A percentile compares a stretch with the other conserved stretches of the same genome.
phyloP scores from a whole-genome alignment of 805 yeast genomes.

The Kuraishia capsulata region DNA sequence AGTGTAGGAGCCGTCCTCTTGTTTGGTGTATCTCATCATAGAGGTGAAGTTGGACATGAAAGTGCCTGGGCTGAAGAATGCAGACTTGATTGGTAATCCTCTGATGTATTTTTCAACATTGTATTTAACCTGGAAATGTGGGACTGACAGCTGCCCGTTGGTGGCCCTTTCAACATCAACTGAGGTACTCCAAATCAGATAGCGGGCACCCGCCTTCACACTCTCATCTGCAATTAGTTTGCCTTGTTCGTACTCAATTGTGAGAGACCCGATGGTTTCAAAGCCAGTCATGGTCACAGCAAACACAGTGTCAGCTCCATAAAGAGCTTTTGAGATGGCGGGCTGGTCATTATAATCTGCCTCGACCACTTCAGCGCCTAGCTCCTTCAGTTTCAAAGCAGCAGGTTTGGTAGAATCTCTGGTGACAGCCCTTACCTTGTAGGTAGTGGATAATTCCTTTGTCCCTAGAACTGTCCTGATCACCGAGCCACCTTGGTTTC shows the following conservation, averaged over 20 bases:
- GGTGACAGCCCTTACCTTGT: conserved; percentile 9
- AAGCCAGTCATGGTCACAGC: not conserved
- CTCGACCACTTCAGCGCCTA: conserved; percentile 10
- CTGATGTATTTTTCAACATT: not conserved
- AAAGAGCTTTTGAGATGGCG: not conserved
- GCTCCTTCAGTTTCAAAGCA: conserved; percentile 4
- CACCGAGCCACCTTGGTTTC: conserved; percentile 12
- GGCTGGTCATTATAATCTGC: conserved; percentile 4
- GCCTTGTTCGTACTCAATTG: not conserved
- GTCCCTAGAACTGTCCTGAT: conserved; percentile 3
- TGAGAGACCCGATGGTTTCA: not conserved
- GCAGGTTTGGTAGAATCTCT: conserved; percentile 4
- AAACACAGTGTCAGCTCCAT: conserved; percentile 1
- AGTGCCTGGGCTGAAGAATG: not conserved
- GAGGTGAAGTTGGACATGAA: not conserved
- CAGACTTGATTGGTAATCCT: not conserved
- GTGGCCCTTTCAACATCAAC: not conserved
- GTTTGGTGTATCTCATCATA: not conserved
- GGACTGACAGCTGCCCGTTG: not conserved
- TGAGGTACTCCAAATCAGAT: not conserved
- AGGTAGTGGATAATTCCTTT: conserved; percentile 3
- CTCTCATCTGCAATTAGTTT: not conserved
- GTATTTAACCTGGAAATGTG: not conserved
- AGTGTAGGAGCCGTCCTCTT: not conserved
- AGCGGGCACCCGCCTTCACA: not conserved